A percentile compares a stretch with the other conserved stretches of the same genome.
Evolutionary conservation across 1,284 basidiomycete species (phyloP).

Genomic region (Peniophora sp.): DNA sequence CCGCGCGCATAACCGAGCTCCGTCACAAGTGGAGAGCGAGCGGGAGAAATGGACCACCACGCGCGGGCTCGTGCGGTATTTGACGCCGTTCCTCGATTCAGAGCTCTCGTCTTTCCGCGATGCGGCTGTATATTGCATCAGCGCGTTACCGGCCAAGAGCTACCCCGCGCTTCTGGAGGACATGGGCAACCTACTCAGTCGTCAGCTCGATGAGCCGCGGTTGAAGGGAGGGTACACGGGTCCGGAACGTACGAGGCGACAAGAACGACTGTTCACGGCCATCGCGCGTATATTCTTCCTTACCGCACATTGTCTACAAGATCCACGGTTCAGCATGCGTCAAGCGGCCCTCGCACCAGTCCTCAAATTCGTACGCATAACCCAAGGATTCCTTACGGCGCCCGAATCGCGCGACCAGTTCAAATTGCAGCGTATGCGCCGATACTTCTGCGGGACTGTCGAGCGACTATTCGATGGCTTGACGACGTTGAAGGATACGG

Average conservation of each 20-base stretch:
- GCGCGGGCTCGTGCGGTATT: slow-evolving; percentile 76
- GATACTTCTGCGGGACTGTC: slow-evolving; percentile 86
- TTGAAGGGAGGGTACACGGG: slow-evolving; percentile 38
- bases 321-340: slow-evolving; percentile 62
- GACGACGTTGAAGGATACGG: slow-evolving; percentile 64
- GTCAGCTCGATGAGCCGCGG: slow-evolving; percentile 74
- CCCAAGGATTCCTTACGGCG: slow-evolving; percentile 69
- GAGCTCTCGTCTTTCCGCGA: slow-evolving; percentile 82
- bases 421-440: slow-evolving; percentile 75
- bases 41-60: slow-evolving; percentile 73
- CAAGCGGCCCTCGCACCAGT: slow-evolving; percentile 73
- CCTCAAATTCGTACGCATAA: slow-evolving; percentile 81
- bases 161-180: slow-evolving; percentile 83
- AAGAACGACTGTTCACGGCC: slow-evolving; percentile 81
- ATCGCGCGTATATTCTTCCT: slow-evolving; percentile 88
- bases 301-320: slow-evolving; percentile 72
- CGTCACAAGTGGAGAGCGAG: slow-evolving; percentile 66
- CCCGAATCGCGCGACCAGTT: slow-evolving; percentile 71
- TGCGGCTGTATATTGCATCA: slow-evolving; percentile 82
- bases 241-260: slow-evolving; percentile 55
- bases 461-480: slow-evolving; percentile 81
- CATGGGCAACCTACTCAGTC: slow-evolving; percentile 70
- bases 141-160: slow-evolving; percentile 71
- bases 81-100: slow-evolving; percentile 83
- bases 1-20: slow-evolving; percentile 64